Conservation (phyloP, 768 basidiomycete genomes). For the Hydnomerulius pinastri region DNA sequence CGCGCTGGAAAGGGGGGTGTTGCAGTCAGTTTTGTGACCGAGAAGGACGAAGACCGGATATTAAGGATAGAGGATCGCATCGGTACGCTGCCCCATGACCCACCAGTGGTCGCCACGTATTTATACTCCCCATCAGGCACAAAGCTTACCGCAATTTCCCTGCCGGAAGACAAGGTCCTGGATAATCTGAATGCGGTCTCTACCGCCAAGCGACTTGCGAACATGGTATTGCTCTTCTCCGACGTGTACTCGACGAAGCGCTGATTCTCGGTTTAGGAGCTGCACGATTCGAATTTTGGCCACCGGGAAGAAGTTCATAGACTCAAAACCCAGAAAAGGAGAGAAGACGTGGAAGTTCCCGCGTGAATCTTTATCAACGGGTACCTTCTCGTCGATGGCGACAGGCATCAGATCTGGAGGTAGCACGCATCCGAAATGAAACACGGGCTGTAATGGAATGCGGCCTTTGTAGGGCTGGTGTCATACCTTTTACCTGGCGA, state of each 20-base stretch:
- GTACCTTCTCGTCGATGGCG: background rate
- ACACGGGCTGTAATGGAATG: slow-evolving; percentile 10
- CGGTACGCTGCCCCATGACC: slow-evolving; percentile 51
- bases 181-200: slow-evolving; percentile 88
- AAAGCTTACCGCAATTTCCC: slow-evolving; percentile 67
- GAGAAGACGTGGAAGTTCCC: background rate
- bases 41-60: slow-evolving; percentile 85
- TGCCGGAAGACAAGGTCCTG: slow-evolving; percentile 82
- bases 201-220: slow-evolving; percentile 89
- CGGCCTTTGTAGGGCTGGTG: background rate
- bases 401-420: slow-evolving; percentile 1
- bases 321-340: slow-evolving; percentile 48
- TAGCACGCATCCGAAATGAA: slow-evolving; percentile 11
- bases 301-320: slow-evolving; percentile 82
- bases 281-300: slow-evolving; percentile 89
- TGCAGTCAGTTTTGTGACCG: slow-evolving; percentile 93
- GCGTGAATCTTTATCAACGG: background rate
- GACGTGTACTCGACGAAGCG: background rate
- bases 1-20: slow-evolving; percentile 88
- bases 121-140: slow-evolving; percentile 50
- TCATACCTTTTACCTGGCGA: background rate
- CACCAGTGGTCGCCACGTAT: background rate
- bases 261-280: slow-evolving; percentile 50
- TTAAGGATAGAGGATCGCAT: slow-evolving; percentile 84
- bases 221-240: slow-evolving; percentile 63